These are phyloP conservation scores for Penicillium fimorum DNA, from an alignment of 495 filamentous ascomycete species.

Conservation along the genomic window DNA sequence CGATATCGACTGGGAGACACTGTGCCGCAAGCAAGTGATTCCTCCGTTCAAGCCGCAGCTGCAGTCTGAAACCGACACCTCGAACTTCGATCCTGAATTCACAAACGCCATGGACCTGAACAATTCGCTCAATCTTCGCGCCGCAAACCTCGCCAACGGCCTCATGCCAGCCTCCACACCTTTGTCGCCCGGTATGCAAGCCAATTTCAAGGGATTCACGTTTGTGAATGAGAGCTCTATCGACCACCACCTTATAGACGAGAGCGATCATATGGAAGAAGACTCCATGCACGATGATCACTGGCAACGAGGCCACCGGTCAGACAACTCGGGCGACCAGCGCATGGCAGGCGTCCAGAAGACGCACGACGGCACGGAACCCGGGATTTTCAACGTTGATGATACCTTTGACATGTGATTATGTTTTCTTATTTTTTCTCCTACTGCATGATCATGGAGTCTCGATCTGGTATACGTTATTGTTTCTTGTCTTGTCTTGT, in stretches of 20 bases:
- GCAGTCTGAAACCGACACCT: conserved; percentile 91
- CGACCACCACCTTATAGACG: conserved; percentile 76
- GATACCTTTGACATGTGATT: conserved; percentile 68
- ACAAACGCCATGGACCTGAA: conserved; percentile 79
- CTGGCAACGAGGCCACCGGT: conserved; percentile 40
- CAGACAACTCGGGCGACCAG: conserved; percentile 45
- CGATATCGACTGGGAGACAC: conserved; percentile 87
- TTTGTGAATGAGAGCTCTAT: conserved; percentile 97
- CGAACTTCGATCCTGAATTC: conserved; percentile 98
- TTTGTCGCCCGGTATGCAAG: conserved; percentile 89
- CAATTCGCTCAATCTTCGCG: conserved; percentile 80
- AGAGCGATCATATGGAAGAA: conserved; percentile 70
- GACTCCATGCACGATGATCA: conserved; percentile 58
- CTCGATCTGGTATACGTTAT: conserved; percentile 38
- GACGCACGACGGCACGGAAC: conserved; percentile 60
- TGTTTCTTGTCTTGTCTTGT: conserved; percentile 36
- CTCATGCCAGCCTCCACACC: conserved; percentile 82
- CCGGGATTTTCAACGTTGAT: conserved; percentile 67
- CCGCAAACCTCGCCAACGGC: conserved; percentile 71
- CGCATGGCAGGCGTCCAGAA: conserved; percentile 74
- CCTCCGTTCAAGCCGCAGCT: conserved; percentile 97
- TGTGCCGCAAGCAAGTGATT: conserved; percentile 86
- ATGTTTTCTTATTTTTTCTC: conserved; percentile 31
- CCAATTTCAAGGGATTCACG: conserved; percentile 97
- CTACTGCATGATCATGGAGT: conserved; percentile 46